Evolutionary conservation across 345 rosid genomes (phyloP).

Genomic region (Trapa incisa): DNA sequence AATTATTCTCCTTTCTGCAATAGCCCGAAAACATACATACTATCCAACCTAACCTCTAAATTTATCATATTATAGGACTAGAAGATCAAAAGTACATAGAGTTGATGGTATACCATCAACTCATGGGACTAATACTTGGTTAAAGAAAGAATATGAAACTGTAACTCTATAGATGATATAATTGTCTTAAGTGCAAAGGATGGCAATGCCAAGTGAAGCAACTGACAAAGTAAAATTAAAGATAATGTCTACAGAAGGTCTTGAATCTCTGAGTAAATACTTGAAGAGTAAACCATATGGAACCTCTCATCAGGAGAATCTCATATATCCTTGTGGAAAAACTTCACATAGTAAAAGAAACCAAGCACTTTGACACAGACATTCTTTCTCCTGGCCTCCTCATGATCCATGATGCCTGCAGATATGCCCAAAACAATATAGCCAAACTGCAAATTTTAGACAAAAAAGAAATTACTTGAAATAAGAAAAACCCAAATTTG

Average conservation of each 20-base stretch:
- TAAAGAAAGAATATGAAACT: neutral
- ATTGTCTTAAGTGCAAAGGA: neutral
- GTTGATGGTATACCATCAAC: no score
- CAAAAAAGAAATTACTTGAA: neutral
- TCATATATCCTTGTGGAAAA: neutral
- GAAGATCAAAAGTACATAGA: no score
- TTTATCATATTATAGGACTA: no score
- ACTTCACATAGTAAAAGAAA: conserved; percentile 11
- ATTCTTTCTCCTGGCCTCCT: conserved; percentile 18
- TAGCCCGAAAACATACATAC: neutral
- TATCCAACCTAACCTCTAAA: neutral
- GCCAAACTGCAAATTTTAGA: conserved; percentile 14
- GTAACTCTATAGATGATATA: neutral
- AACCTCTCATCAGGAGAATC: conserved; percentile 1
- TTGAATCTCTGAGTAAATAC: neutral
- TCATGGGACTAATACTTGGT: neutral
- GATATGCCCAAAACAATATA: conserved; percentile 17
- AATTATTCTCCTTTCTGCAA: neutral
- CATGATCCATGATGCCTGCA: conserved; percentile 23
- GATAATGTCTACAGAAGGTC: neutral
- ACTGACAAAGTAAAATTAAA: neutral
- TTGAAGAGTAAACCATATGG: neutral
- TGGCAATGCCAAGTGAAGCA: neutral
- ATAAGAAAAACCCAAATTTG: neutral
- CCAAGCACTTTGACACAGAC: conserved; percentile 13